phyloP scores from a whole-genome alignment of 1,139 yeast genomes.

The Debaryomyces udenii region DNA sequence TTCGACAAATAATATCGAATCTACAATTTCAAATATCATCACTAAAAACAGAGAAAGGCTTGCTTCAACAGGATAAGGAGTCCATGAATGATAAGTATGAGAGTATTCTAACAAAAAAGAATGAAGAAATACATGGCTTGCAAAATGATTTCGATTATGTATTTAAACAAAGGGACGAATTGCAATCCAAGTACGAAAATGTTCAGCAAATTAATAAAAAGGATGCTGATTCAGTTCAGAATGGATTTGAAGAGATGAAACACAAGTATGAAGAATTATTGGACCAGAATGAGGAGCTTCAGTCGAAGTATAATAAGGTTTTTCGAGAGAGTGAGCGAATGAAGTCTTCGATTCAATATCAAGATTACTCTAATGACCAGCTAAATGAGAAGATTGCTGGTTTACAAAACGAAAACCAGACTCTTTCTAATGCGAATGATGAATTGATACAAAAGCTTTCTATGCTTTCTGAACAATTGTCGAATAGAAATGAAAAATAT shows the following conservation, averaged over 20 bases:
- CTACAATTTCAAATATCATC: slow-evolving; percentile 33
- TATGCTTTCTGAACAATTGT: slow-evolving; percentile 15
- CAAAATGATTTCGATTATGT: slow-evolving; percentile 61
- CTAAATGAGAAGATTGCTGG: slow-evolving; percentile 27
- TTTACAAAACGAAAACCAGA: slow-evolving; percentile 24
- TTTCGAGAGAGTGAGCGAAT: slow-evolving; percentile 32
- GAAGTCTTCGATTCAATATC: slow-evolving; percentile 34
- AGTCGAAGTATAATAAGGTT: slow-evolving; percentile 27
- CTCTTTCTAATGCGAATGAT: slow-evolving; percentile 39
- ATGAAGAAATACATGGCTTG: slow-evolving; percentile 36
- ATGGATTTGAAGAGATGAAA: slow-evolving; percentile 21
- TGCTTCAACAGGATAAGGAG: slow-evolving; percentile 37
- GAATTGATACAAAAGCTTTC: slow-evolving; percentile 52
- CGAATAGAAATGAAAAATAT: slow-evolving; percentile 16
- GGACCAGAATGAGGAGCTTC: slow-evolving; percentile 23
- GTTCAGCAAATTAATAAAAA: slow-evolving; percentile 49
- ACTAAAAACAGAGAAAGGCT: slow-evolving; percentile 36
- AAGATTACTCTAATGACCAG: slow-evolving; percentile 33
- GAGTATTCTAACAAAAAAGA: slow-evolving; percentile 32
- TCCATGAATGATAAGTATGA: slow-evolving; percentile 32
- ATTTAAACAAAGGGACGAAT: slow-evolving; percentile 55
- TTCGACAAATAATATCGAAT: slow-evolving; percentile 23
- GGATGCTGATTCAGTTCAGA: slow-evolving; percentile 41
- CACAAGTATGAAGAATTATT: slow-evolving; percentile 21
- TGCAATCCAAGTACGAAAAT: slow-evolving; percentile 54